A percentile compares a stretch with the other conserved stretches of the same genome.
Evolutionary conservation across 2,329 filamentous ascomycete species (phyloP).

Genomic region (Colletotrichum sp.): DNA sequence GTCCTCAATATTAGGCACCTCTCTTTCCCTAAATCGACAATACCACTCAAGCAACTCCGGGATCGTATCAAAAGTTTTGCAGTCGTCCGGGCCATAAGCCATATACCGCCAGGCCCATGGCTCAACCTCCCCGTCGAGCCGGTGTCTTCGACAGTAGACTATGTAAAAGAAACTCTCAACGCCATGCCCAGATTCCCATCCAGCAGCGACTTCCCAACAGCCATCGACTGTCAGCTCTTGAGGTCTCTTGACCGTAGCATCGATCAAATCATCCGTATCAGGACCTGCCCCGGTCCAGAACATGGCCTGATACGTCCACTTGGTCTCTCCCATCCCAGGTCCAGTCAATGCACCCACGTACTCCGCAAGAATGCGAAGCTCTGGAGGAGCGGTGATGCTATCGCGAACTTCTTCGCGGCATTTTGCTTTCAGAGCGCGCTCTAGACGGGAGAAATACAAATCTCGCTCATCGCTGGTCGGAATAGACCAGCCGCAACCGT

Average conservation of each 20-base stretch:
- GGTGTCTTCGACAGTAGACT: not conserved
- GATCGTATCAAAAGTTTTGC: not conserved
- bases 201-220: not conserved
- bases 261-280: not conserved
- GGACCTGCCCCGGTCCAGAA: not conserved
- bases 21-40: not conserved
- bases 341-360: not conserved
- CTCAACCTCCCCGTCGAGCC: not conserved
- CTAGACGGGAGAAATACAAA: not conserved
- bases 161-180: not conserved
- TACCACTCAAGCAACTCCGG: not conserved
- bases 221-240: not conserved
- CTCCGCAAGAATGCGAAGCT: not conserved
- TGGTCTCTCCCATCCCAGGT: not conserved
- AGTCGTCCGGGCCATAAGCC: not conserved
- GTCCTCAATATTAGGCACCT: not conserved
- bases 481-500: not conserved
- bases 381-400: not conserved
- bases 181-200: not conserved
- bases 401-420: not conserved
- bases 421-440: not conserved
- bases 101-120: not conserved
- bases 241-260: not conserved
- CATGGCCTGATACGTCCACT: not conserved
- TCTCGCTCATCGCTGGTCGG: not conserved